Evolutionary conservation across 148 eudicot species (phyloP).

Genomic region (Chenopodium suecicum): DNA sequence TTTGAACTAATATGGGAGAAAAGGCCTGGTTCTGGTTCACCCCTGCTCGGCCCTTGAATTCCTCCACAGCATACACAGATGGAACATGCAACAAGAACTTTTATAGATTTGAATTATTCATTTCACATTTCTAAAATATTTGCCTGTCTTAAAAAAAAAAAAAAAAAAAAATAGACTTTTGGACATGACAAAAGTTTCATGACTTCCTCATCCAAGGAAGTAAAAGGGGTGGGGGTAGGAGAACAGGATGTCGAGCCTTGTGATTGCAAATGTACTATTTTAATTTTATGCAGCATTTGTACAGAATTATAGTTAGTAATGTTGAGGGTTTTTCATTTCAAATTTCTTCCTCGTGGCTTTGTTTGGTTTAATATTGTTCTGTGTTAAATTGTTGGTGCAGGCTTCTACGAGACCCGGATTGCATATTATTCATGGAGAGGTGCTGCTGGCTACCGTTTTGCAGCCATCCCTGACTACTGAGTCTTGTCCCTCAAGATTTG

Average conservation of each 20-base stretch:
- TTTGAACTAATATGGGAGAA: not conserved
- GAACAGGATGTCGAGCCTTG: no score
- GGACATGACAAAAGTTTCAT: no score
- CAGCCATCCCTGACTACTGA: constrained; percentile 85
- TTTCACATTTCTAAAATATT: not conserved
- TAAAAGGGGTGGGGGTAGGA: no score
- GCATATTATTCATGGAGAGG: constrained; percentile 99
- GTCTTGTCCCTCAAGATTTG: not conserved
- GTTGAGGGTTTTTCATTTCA: not conserved
- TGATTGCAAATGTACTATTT: not conserved
- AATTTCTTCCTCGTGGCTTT: not conserved
- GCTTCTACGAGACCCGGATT: constrained; percentile 93
- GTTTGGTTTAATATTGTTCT: not conserved
- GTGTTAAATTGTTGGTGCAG: constrained; percentile 44
- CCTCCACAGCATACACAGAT: not conserved
- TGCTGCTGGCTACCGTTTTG: constrained; percentile 82
- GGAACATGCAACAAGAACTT: not conserved
- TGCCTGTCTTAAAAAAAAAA: not conserved
- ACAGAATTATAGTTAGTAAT: not conserved
- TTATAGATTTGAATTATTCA: not conserved
- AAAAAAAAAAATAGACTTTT: no score
- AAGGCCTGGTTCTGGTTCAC: no score
- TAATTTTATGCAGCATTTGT: not conserved
- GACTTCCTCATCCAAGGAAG: no score
- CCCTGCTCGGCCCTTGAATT: not conserved